A percentile compares a stretch with the other conserved stretches of the same genome.
Evolutionary conservation across 2,329 filamentous ascomycete species (phyloP).

Genomic region (Aplosporella prunicola): DNA sequence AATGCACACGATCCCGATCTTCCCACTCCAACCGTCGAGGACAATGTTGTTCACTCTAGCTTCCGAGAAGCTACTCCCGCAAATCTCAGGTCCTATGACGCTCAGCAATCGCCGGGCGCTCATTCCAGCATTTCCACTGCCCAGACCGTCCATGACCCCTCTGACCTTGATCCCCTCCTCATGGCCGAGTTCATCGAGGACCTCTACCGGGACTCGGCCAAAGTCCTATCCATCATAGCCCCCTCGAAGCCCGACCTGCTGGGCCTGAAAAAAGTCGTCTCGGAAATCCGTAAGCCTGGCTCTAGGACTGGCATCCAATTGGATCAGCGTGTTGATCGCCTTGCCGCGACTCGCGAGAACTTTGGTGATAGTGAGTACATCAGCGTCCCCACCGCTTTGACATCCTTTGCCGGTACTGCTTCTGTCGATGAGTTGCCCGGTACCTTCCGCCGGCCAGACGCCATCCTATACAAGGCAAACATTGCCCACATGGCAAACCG

Average conservation of each 20-base stretch:
- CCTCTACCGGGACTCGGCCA: constrained; percentile 22
- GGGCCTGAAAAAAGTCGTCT: not conserved
- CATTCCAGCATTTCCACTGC: constrained; percentile 36
- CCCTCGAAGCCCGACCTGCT: constrained; percentile 11
- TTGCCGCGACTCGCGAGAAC: constrained; percentile 26
- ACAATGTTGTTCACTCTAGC: not conserved
- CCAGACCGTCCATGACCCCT: constrained; percentile 5
- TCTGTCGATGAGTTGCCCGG: not conserved
- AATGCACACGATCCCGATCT: constrained; percentile 17
- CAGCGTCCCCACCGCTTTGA: constrained; percentile 12
- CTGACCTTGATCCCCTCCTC: constrained; percentile 30
- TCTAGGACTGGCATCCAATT: constrained; percentile 16
- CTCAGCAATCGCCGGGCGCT: constrained; percentile 26
- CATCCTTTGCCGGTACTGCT: not conserved
- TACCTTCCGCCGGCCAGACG: constrained; percentile 25
- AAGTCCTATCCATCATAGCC: constrained; percentile 24
- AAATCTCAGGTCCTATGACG: not conserved
- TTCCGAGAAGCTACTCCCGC: too few relatives aligned
- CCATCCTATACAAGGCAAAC: constrained; percentile 37
- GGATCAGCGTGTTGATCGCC: constrained; percentile 19
- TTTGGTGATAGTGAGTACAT: constrained; percentile 34
- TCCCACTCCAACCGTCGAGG: not conserved
- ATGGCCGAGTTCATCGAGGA: constrained; percentile 34
- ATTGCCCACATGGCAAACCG: constrained; percentile 32
- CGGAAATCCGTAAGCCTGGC: constrained; percentile 19